phyloP scores from a whole-genome alignment of 257 asterid species.

The Eustoma russellianum region DNA sequence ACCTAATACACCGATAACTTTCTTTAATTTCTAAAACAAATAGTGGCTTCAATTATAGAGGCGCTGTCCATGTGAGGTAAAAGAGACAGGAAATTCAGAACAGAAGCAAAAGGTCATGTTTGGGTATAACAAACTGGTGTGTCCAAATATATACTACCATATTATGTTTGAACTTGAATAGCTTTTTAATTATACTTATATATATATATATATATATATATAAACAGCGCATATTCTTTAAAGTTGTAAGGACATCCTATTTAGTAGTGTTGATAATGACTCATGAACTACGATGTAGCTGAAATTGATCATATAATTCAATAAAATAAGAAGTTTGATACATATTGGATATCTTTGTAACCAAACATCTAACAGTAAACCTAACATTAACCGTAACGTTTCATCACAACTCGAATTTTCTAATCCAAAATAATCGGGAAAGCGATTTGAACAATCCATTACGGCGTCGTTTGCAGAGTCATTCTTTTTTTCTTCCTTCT shows the following conservation, averaged over 20 bases:
- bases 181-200: too few relatives aligned
- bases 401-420: background rate
- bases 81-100: too few relatives aligned
- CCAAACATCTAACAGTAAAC: background rate
- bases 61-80: too few relatives aligned
- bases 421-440: background rate
- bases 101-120: too few relatives aligned
- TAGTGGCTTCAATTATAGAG: too few relatives aligned
- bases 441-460: too few relatives aligned
- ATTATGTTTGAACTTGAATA: too few relatives aligned
- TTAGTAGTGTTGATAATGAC: background rate
- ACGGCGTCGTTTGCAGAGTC: constrained; percentile 1
- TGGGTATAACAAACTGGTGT: too few relatives aligned
- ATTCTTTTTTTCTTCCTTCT: background rate
- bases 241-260: background rate
- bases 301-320: background rate
- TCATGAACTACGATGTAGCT: background rate
- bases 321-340: background rate
- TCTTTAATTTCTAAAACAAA: too few relatives aligned
- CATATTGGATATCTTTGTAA: background rate
- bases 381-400: background rate
- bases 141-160: too few relatives aligned
- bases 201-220: background rate
- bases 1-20: too few relatives aligned
- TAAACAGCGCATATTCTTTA: too few relatives aligned